Evolutionary conservation across 306 rosid species (phyloP), one percentile per base, ranked within the genome.

Genomic region (Sindora glabra): DNA sequence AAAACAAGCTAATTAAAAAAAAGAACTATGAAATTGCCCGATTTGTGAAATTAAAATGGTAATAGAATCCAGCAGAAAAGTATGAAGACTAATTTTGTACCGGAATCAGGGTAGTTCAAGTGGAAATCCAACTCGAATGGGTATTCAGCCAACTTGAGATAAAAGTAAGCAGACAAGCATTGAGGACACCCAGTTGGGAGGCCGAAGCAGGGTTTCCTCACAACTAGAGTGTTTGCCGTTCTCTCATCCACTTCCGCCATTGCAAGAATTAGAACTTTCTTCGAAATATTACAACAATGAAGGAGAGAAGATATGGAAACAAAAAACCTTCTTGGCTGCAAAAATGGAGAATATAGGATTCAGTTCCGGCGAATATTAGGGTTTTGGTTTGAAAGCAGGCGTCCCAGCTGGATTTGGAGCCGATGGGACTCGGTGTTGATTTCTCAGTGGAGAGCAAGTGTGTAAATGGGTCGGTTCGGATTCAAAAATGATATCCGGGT

Each of bases 121-220:
- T 80, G 87, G 78, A 84, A 92, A 36, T 84, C 85, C 78, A 89
- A 60, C 7, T 37, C 78, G 66, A 92, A 92, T 0, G 86, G 89
- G 16, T 82, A 5, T 56, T 84, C 74, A 6, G 97, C 84, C 42
- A 92, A 80, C 39, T 71, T 75, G 74, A 92, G 89, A 78, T 89
- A 92, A 55, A 89, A 56, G 73, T 62, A 82, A 36, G 78, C 67
- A 2, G 97, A 83, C 59, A 92, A 79, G 71, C 90, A 86, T 23
- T 75, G 74, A 59, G 90, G 86, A 68, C 99, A 92, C 63, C 82
- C 94, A 3, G 95, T 86, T 18, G 99, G 99, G 57, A 92, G 89
- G 38, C 77, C 88, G 42, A 80, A 92, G 47, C 94, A 89, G 10
- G 99, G 83, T 48, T 84, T 92, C 65, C 99, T 77, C 55, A 83